Base-by-base conservation (phyloP, 495 filamentous ascomycete genomes). In the Terfezia claveryi region DNA sequence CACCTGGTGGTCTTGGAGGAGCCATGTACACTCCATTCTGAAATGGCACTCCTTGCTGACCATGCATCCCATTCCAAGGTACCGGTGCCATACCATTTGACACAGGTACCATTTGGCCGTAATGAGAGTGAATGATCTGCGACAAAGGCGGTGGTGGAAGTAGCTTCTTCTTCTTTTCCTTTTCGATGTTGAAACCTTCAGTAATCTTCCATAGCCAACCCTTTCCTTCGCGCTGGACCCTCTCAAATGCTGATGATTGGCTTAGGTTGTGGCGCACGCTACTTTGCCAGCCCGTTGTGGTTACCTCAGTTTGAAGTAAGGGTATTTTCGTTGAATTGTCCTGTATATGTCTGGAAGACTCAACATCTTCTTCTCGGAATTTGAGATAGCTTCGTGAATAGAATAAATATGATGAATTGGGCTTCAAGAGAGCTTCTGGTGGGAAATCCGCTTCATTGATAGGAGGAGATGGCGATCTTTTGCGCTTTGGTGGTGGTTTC, bases 211-310 rank as follows among this genome's bases (percentile, higher is more conserved):
- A 83, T 59, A 79, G 73, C 77, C 78, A 83, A 49, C 80, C 80
- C 64, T 82, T 82, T 4, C 80, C 80, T 61, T 81, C 79, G 58
- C 76, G 58, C 37, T 91, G 83, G 44, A 85, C 82, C 64, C 93
- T 92, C 64, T 76, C 75, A 67, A 98, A 98, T 23, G 87, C 80
- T 51, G 80, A 75, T 62, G 93, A 84, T 54, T 91, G 87, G 37
- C 86, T 83, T 27, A 98, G 74, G 57, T 98, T 98, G 67, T 98
- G 91, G 5, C 91, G 81, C 20, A 98, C 87, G 69, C 87, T 94
- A 59, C 87, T 94, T 63, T 95, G 89, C 91, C 91, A 98, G 12
- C 91, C 91, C 59, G 80, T 83, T 7, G 86, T 89, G 41, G 73
- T 72, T 36, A 80, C 79, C 77, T 77, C 67, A 95, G 84, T 57